Base-by-base conservation (phyloP, 345 rosid genomes). In the Cardiospermum halicacabum region DNA sequence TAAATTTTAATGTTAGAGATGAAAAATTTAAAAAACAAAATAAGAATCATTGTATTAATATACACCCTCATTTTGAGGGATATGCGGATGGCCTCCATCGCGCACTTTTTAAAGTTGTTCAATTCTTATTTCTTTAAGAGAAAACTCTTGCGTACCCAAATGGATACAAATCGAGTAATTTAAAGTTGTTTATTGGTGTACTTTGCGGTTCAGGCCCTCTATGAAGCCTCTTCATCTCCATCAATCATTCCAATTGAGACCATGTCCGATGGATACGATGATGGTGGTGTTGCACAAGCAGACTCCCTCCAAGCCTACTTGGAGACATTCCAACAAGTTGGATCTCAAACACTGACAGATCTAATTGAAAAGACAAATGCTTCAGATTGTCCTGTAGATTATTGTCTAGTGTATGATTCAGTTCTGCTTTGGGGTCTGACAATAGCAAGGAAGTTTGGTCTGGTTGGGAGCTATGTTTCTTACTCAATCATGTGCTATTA, bases 261-360 rank as follows among this genome's bases (percentile, higher is more conserved):
- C 19, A 74, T 78, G 26, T 81, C 85, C 1, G 85, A 81, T 11
- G 83, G 85, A 42, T 74, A 51, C 16, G 83, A 81, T 18, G 66
- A 74, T 5, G 71, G 81, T 0, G 74, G 81, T 3, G 4, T 1
- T 12, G 27, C 7, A 0, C 18, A 57, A 0, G 81, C 72, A 0
- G 77, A 71, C 26, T 63, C 56, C 64, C 0, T 7, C 0, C 34
- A 69, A 3, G 56, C 51, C 12, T 78, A 72, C 66, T 54, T 69
- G 39, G 43, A 69, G 43, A 22, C 53, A 3, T 45, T 45, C 18
- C 19, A 45, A 21, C 22, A 27, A 5, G 70, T 69, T 47, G 76
- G 77, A 31, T 43, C 72, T 1, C 37, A 62, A 53, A 71, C 72
- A 18, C 60, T 79, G 15, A 12, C 13, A 0, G 24, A 56, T 19